A percentile compares a stretch with the other conserved stretches of the same genome.
Conservation (phyloP, 2,329 filamentous ascomycete genomes). For the Fusarium irregulare region DNA sequence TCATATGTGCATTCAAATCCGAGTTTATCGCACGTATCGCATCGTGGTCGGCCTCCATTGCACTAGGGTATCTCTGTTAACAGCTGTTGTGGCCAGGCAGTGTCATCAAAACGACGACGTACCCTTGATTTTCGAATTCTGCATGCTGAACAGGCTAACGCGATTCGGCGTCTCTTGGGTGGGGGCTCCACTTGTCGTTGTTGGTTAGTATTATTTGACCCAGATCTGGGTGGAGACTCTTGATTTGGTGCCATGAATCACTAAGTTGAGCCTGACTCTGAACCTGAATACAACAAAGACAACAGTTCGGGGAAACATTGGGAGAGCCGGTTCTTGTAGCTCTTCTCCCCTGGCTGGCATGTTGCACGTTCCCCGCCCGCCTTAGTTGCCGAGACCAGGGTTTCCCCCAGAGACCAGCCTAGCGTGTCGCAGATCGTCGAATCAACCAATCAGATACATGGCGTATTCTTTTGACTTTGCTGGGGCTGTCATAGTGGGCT, state of each 20-base stretch:
- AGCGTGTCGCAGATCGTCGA: background rate
- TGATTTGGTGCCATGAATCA: background rate
- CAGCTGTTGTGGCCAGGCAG: background rate
- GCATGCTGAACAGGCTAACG: constrained; percentile 5
- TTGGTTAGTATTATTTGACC: background rate
- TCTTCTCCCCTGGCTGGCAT: background rate
- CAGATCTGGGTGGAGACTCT: constrained; percentile 1
- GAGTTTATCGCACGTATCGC: constrained; percentile 12
- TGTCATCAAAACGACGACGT: rapidly evolving
- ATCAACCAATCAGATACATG: background rate
- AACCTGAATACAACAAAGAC: background rate
- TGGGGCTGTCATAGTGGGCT: background rate
- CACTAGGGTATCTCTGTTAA: background rate
- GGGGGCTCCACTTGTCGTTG: background rate
- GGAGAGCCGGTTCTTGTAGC: background rate
- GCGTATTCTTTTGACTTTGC: background rate
- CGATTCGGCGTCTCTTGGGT: constrained; percentile 9
- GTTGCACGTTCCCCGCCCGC: background rate
- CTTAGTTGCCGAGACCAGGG: background rate
- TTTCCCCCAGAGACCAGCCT: background rate
- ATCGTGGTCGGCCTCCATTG: constrained; percentile 4
- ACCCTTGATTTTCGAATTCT: constrained; percentile 20
- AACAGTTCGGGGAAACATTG: background rate
- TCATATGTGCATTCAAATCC: constrained; percentile 11
- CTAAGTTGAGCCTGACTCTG: background rate